A percentile compares a stretch with the other conserved stretches of the same genome.
phyloP scores from a whole-genome alignment of 106 monocot species.

The Chionographis japonica region DNA sequence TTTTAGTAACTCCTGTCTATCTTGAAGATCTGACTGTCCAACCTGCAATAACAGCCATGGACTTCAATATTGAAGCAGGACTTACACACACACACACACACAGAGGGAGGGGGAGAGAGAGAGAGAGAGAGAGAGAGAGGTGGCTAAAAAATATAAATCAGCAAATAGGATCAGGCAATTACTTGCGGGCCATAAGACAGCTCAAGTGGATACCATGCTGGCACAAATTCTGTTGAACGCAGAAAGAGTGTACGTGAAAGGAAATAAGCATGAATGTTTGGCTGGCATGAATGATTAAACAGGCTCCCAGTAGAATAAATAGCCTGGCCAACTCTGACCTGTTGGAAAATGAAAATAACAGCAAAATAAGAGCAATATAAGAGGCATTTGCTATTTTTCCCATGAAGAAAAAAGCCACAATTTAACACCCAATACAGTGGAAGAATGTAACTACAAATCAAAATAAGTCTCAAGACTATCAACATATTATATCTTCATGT shows the following conservation, averaged over 20 bases:
- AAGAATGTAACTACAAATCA: too few relatives aligned
- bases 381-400: background rate
- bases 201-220: slow-evolving; percentile 66
- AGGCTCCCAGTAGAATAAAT: slow-evolving; percentile 80
- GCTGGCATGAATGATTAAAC: slow-evolving; percentile 94
- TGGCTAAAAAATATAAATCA: background rate
- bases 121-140: background rate
- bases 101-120: background rate
- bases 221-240: slow-evolving; percentile 67
- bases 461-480: too few relatives aligned
- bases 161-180: slow-evolving; percentile 4
- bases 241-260: slow-evolving; percentile 70
- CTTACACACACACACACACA: too few relatives aligned
- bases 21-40: slow-evolving; percentile 52
- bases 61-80: too few relatives aligned
- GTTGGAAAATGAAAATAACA: slow-evolving; percentile 11
- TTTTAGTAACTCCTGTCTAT: slow-evolving; percentile 59
- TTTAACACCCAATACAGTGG: too few relatives aligned
- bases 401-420: background rate
- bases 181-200: slow-evolving; percentile 97
- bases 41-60: slow-evolving; percentile 33
- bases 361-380: background rate
- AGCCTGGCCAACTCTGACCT: slow-evolving; percentile 88
- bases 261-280: slow-evolving; percentile 94
- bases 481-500: too few relatives aligned